phyloP scores from a whole-genome alignment of 805 yeast species.

The Vanderwaltozyma yarrowii region DNA sequence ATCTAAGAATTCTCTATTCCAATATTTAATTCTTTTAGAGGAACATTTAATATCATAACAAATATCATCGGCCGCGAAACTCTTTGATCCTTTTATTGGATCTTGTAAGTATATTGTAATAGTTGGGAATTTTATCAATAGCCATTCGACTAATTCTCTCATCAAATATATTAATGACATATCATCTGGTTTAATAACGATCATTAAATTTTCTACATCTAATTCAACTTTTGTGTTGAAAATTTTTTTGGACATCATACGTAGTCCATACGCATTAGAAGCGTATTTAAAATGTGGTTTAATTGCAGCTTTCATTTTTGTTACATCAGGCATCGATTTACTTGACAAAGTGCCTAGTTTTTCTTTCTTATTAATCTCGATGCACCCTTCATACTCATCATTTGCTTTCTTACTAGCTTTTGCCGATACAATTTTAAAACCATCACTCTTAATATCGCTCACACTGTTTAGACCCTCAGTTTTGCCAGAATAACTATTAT shows the following conservation, averaged over 20 bases:
- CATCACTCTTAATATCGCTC: background rate
- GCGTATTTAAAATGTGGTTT: slow-evolving; percentile 60
- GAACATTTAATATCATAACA: slow-evolving; percentile 34
- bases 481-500: no score
- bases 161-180: slow-evolving; percentile 66
- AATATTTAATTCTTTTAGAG: slow-evolving; percentile 42
- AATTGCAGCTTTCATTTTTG: slow-evolving; percentile 2
- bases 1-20: slow-evolving; percentile 54
- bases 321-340: slow-evolving; percentile 3
- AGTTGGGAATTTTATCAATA: slow-evolving; percentile 34
- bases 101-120: slow-evolving; percentile 63
- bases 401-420: background rate
- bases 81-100: slow-evolving; percentile 46
- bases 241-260: slow-evolving; percentile 62
- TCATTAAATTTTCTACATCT: slow-evolving; percentile 59
- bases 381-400: slow-evolving; percentile 2
- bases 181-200: slow-evolving; percentile 86
- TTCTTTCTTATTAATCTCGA: slow-evolving; percentile 1
- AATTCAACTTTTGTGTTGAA: slow-evolving; percentile 62
- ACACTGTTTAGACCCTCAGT: no score
- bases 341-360: background rate
- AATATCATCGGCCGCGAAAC: slow-evolving; percentile 53
- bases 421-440: background rate
- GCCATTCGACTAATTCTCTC: slow-evolving; percentile 72
- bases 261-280: slow-evolving; percentile 72